A percentile compares a stretch with the other conserved stretches of the same genome.
phyloP scores from a whole-genome alignment of 78 protist species.

The Emiliania huxleyi region DNA sequence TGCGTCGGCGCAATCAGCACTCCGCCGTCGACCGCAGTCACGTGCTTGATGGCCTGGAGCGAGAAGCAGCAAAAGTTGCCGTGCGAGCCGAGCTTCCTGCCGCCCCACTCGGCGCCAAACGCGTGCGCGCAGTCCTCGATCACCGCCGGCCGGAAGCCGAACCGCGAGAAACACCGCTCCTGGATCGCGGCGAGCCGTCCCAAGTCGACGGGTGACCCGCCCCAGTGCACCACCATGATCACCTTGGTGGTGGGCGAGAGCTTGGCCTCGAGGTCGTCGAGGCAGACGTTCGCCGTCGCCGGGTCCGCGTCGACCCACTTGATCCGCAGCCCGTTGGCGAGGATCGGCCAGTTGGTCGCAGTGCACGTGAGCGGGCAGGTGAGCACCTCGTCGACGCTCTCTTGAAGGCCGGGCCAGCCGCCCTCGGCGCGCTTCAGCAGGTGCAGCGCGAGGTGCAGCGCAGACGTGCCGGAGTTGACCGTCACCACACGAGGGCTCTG shows the following conservation, averaged over 20 bases:
- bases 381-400: not conserved
- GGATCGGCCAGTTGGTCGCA: slow-evolving; percentile 6
- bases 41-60: slow-evolving; percentile 9
- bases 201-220: slow-evolving; percentile 9
- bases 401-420: not conserved
- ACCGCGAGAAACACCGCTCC: not conserved
- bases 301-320: slow-evolving; percentile 10
- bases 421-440: not conserved
- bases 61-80: not conserved
- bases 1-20: not conserved
- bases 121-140: slow-evolving; percentile 4
- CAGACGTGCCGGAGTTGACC: not conserved
- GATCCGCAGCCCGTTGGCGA: slow-evolving; percentile 10
- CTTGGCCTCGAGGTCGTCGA: not conserved
- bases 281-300: not conserved
- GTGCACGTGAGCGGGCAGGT: slow-evolving; percentile 1
- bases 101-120: not conserved
- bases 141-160: not conserved
- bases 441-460: not conserved
- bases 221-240: not conserved
- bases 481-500: not conserved
- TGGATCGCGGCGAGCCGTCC: not conserved
- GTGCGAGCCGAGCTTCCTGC: not conserved
- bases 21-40: not conserved
- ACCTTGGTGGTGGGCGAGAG: slow-evolving; percentile 1